Conservation (phyloP, 768 basidiomycete species). For the Panaeolus cyanescens region DNA sequence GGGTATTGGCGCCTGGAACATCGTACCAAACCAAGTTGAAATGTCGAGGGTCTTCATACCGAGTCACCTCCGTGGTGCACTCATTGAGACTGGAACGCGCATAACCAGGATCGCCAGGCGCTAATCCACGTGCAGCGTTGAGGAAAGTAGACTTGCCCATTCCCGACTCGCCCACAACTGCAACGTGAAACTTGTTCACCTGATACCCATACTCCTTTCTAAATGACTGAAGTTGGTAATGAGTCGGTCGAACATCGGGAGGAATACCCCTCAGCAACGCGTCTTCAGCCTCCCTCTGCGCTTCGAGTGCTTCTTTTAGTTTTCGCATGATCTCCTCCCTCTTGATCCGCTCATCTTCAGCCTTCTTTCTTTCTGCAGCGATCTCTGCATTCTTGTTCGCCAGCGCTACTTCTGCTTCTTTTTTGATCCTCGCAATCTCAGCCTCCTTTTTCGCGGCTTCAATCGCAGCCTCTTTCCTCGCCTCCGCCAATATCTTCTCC, state of each 20-base stretch:
- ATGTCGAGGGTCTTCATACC: slow-evolving; percentile 25
- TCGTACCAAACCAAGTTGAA: slow-evolving; percentile 33
- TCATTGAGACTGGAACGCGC: slow-evolving; percentile 21
- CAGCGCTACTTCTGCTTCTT: no score
- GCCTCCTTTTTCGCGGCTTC: no score
- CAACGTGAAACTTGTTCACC: slow-evolving; percentile 22
- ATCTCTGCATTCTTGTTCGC: no score
- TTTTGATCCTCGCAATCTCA: no score
- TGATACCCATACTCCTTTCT: background rate
- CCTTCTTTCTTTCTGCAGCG: no score
- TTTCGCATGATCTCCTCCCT: no score
- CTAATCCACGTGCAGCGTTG: slow-evolving; percentile 34
- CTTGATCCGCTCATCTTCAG: no score
- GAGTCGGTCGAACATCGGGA: background rate
- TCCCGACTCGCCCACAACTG: slow-evolving; percentile 32
- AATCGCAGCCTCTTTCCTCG: no score
- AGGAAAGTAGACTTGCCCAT: slow-evolving; percentile 38
- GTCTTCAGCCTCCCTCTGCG: background rate
- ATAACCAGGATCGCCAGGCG: slow-evolving; percentile 16
- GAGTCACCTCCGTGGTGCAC: slow-evolving; percentile 11
- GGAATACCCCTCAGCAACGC: background rate
- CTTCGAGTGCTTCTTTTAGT: no score
- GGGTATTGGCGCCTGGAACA: slow-evolving; percentile 35
- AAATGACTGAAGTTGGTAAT: background rate
- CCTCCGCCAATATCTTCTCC: no score